These are phyloP conservation scores for Nakaseomyces sp. DNA, from an alignment of 1,139 yeast genomes.

Conservation along the genomic window DNA sequence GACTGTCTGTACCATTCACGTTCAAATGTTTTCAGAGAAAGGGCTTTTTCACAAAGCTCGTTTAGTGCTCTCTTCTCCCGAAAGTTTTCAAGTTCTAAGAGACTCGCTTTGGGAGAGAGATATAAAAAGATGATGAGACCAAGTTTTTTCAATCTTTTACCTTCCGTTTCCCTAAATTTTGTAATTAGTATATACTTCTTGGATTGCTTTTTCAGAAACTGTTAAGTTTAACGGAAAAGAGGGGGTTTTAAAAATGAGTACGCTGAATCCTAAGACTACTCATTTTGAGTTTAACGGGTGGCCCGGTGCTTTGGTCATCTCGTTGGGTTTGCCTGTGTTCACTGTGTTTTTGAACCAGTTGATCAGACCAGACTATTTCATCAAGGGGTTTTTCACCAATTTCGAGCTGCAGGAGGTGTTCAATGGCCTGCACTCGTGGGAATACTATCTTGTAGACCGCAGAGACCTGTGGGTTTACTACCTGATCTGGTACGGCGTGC, in stretches of 20 bases:
- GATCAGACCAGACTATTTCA: constrained; percentile 47
- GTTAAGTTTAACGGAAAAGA: background rate
- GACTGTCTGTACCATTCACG: too few relatives aligned
- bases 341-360: constrained; percentile 51
- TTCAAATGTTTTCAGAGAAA: too few relatives aligned
- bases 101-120: too few relatives aligned
- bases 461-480: constrained; percentile 53
- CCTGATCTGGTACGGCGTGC: constrained; percentile 60
- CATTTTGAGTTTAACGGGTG: constrained; percentile 72
- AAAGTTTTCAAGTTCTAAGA: too few relatives aligned
- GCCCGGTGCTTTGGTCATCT: constrained; percentile 60
- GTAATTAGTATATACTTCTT: too few relatives aligned
- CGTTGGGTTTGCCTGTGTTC: constrained; percentile 59
- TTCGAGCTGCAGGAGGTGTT: constrained; percentile 36
- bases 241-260: background rate
- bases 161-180: too few relatives aligned
- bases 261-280: constrained; percentile 61
- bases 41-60: too few relatives aligned
- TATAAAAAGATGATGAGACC: too few relatives aligned
- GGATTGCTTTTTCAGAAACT: too few relatives aligned
- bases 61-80: too few relatives aligned
- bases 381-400: constrained; percentile 37
- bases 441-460: constrained; percentile 25
- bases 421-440: constrained; percentile 23
- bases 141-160: too few relatives aligned